Base-by-base conservation (phyloP, 352 stramenopile species). In the Globisporangium abappressorium region DNA sequence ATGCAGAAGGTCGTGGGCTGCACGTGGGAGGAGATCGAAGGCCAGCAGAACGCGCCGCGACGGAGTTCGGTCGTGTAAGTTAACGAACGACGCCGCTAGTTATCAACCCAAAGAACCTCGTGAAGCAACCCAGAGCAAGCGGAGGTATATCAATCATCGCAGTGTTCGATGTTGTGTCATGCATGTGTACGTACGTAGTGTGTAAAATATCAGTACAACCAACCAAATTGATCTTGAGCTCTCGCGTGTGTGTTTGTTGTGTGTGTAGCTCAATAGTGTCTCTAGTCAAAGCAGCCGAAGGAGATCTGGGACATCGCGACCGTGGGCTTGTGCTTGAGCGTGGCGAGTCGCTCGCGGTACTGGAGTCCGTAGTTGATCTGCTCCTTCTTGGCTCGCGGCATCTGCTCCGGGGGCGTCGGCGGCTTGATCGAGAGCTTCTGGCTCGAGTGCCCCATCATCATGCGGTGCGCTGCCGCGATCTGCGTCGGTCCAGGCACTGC, bases 401-500 rank as follows among this genome's bases (percentile, higher is more conserved):
- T 53, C 20, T 74, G 72, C 43, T 91, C 84, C 5, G 82, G 83
- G 1, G 85, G 87, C 2, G 84, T 90, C 18, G 87, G 87, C 36
- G 82, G 85, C 34, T 91, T 92, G 62, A 93, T 82, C 26, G 82
- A 89, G 18, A 87, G 69, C 62, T 90, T 92, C 64, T 93, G 85
- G 69, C 87, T 95, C 30, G 87, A 93, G 57, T 95, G 85, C 8
- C 87, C 87, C 18, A 95, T 73, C 87, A 95, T 95, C 49, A 95
- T 61, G 20, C 87, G 84, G 60, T 93, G 84, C 43, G 85, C 87
- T 7, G 82, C 82, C n/a, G 87, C 87, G 12, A 91, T 65, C 63
- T 95, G 87, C 66, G 89, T 88, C 1, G 87, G 82, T 0, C 82
- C 77, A 6, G 87, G 87, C 15, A 86, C 80, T 14, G 79, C 75